Evolutionary conservation across 805 yeast species (phyloP), one percentile per base, ranked within the genome.

Genomic region (Ogataea nonfermentans): DNA sequence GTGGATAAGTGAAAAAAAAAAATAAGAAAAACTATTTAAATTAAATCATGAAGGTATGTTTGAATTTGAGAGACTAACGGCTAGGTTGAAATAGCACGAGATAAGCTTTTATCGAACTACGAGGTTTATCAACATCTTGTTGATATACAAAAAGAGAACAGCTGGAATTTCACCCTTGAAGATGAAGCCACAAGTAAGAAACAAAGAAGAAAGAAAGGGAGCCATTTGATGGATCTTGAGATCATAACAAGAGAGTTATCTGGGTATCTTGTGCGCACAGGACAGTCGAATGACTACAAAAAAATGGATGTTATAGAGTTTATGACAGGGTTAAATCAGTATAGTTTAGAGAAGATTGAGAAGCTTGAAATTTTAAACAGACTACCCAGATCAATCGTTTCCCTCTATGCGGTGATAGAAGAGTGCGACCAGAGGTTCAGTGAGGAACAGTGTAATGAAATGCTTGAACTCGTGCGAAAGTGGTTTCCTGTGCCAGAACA

Each of bases 351-450:
- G 64, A 85, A 87, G 60, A 80, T 85, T 17, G 99, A 91, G 56
- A 78, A 81, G 49, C 66, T 91, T 28, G 96, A 91, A 63, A 76
- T 91, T 27, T 73, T 90, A 40, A 90, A 91, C 59, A 69, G 80
- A 6, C 70, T 87, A 20, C 99, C 99, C 1, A 68, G 81, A 32
- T 77, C 87, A 4, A 66, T 87, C 70, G 96, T 90, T 9, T 81
- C 78, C 25, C 68, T 91, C 36, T 88, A 79, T 57, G 73, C 93
- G 0, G 66, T 91, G 20, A 79, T 91, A 1, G 99, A 91, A 57
- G 98, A 93, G 57, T 91, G 96, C 61, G 99, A 91, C 51, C 79
- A 78, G 46, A 70, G 99, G 51, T 83, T 89, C 52, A 64, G 67
- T n/a, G 86, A 84, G 43, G 83, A 76, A 1, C 72, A 80, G 44